Percentiles rank a stretch among this genome's conserved stretches.
Evolutionary conservation across 2,329 filamentous ascomycete genomes (phyloP).

Genomic region (Plenodomus biglobosus): DNA sequence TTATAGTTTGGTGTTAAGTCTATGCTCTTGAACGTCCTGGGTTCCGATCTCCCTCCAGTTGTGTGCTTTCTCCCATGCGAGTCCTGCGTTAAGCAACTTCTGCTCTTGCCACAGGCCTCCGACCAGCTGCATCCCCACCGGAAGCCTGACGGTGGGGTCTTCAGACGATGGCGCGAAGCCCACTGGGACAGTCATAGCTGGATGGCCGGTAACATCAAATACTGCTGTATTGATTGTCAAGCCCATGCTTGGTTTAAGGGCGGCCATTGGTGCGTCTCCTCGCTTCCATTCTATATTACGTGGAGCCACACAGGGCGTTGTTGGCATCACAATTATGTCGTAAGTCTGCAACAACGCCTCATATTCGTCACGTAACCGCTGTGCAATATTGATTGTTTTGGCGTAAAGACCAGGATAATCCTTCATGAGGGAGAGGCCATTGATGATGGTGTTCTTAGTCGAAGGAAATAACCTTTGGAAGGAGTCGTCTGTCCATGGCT

Average conservation of each 20-base stretch:
- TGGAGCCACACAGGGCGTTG: constrained; percentile 31
- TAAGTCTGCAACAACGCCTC: constrained; percentile 39
- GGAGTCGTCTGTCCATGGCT: constrained; percentile 52
- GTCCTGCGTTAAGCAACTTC: constrained; percentile 30
- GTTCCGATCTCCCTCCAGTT: constrained; percentile 25
- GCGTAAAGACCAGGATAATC: constrained; percentile 44
- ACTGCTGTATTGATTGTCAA: constrained; percentile 34
- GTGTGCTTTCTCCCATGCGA: constrained; percentile 33
- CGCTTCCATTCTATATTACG: constrained; percentile 27
- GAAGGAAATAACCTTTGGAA: constrained; percentile 53
- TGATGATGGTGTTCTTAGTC: constrained; percentile 52
- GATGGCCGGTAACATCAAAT: constrained; percentile 37
- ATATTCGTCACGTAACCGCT: constrained; percentile 45
- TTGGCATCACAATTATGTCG: constrained; percentile 49
- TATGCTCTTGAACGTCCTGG: constrained; percentile 1
- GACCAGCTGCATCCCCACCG: constrained; percentile 47
- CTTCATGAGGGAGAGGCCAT: constrained; percentile 45
- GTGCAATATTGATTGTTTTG: constrained; percentile 47
- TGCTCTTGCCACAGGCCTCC: constrained; percentile 43
- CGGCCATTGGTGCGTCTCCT: constrained; percentile 31
- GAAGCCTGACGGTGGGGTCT: constrained; percentile 31
- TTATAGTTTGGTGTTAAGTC: constrained; percentile 17
- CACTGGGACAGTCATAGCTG: constrained; percentile 33
- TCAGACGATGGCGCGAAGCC: constrained; percentile 26
- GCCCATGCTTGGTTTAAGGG: constrained; percentile 33